phyloP scores from a whole-genome alignment of 225 moss, liverwort and hornwort species.

The Climacium dendroides region DNA sequence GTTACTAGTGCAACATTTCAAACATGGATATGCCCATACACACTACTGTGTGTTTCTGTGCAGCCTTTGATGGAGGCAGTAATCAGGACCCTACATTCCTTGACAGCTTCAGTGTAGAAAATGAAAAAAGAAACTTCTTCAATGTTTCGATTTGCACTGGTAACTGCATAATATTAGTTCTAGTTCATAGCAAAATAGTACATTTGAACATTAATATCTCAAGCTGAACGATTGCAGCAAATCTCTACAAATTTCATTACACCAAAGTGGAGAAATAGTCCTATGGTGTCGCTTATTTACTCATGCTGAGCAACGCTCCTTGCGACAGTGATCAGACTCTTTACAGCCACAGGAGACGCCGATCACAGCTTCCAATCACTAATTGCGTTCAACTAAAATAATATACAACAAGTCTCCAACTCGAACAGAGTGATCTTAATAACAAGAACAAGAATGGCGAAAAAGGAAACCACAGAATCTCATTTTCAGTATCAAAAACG shows the following conservation, averaged over 20 bases:
- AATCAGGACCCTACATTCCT: background rate
- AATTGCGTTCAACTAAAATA: background rate
- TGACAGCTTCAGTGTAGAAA: background rate
- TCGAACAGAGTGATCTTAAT: background rate
- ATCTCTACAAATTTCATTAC: background rate
- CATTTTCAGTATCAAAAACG: background rate
- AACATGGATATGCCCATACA: background rate
- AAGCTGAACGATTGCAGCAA: background rate
- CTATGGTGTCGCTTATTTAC: background rate
- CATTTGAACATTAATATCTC: background rate
- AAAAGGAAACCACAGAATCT: background rate
- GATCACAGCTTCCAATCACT: background rate
- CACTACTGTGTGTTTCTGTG: background rate
- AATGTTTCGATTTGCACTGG: background rate
- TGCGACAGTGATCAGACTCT: background rate
- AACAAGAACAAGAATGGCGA: background rate
- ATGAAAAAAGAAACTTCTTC: background rate
- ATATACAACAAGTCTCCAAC: background rate
- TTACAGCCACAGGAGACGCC: background rate
- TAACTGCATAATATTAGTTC: background rate
- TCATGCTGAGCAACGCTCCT: background rate
- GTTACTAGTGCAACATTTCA: background rate
- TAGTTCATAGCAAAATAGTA: background rate
- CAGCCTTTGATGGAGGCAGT: background rate
- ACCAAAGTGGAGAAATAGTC: background rate